Base-by-base conservation (phyloP, 805 yeast genomes). In the Sugiyamaella qingdaonensis region DNA sequence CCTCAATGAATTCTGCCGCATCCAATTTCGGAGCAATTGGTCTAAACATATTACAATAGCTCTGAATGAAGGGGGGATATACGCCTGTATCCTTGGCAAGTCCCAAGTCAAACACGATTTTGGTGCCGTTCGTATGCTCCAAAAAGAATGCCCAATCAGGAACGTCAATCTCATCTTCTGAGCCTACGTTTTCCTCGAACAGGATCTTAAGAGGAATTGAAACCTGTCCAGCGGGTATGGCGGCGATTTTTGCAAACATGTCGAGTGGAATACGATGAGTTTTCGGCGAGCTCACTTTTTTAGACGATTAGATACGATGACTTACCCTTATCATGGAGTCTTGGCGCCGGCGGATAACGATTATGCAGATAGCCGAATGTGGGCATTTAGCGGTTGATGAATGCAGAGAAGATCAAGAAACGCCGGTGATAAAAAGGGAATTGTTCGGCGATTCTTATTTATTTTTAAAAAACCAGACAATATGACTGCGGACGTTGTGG, bases 21-120 rank as follows among this genome's bases (percentile, higher is more conserved):
- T 27, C 47, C 24, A 14, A 44, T 29, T 44, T 21, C 37, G 31
- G 47, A 14, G 16, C 32, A 14, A 44, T 44, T 21, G 34, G 21
- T 44, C 24, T 44, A 14, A 19, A 44, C 18, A 24, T 44, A 19
- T 27, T 4, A 13, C 29, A 18, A 41, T 41, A 41, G 45, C 27
- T 21, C 45, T 41, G 27, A 41, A 18, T 41, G 18, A 21, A 41
- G 4, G 29, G 29, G 3, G 29, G 45, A 13, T 41, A 21, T 7
- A 41, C 45, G 3, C 18, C 21, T 41, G 9, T 41, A 41, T 41
- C 45, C 45, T 41, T 44, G 13, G 32, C 18, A 44, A 44, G 47
- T 7, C 47, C 47, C 18, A 44, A 37, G 24, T 44, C 47, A 44
- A 44, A 44, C 32, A 44, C 32, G 10, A 44, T n/a, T 29, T 44